phyloP scores from a whole-genome alignment of 2,329 filamentous ascomycete genomes.

The Fusarium begoniae region DNA sequence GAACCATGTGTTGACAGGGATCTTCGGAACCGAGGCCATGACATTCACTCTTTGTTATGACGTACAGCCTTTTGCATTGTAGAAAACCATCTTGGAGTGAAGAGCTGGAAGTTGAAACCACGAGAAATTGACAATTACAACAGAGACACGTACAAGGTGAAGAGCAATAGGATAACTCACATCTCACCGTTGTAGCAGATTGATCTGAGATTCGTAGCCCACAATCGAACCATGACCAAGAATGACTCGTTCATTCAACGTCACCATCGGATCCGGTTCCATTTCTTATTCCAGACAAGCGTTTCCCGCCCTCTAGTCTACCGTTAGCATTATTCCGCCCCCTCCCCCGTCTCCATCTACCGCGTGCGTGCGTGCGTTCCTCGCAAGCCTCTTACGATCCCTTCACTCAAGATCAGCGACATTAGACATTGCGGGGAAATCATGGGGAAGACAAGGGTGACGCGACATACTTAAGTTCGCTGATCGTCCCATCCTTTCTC shows the following conservation, averaged over 20 bases:
- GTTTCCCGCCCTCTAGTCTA: background rate
- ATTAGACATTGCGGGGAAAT: constrained; percentile 23
- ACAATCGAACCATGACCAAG: background rate
- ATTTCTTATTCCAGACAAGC: constrained; percentile 27
- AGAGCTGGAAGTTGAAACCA: background rate
- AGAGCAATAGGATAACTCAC: too few relatives aligned
- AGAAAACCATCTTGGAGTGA: background rate
- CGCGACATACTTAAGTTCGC: constrained; percentile 27
- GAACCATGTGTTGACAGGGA: background rate
- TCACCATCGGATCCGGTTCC: constrained; percentile 30
- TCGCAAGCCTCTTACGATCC: constrained; percentile 33
- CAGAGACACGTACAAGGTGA: fast-evolving
- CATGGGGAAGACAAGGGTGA: constrained; percentile 23
- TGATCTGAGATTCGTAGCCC: background rate
- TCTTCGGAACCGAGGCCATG: constrained; percentile 34
- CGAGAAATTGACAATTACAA: fast-evolving
- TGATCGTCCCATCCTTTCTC: constrained; percentile 22
- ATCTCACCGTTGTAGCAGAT: background rate
- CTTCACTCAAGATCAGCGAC: constrained; percentile 4
- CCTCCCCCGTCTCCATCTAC: constrained; percentile 10
- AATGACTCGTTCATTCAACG: background rate
- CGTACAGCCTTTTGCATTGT: background rate
- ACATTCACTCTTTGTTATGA: background rate
- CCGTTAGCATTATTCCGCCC: constrained; percentile 4
- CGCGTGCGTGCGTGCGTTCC: background rate